Evolutionary conservation across 192 early-diverging fungal species (phyloP), one percentile per base, ranked within the genome.

Genomic region (Rhizophlyctis rosea): DNA sequence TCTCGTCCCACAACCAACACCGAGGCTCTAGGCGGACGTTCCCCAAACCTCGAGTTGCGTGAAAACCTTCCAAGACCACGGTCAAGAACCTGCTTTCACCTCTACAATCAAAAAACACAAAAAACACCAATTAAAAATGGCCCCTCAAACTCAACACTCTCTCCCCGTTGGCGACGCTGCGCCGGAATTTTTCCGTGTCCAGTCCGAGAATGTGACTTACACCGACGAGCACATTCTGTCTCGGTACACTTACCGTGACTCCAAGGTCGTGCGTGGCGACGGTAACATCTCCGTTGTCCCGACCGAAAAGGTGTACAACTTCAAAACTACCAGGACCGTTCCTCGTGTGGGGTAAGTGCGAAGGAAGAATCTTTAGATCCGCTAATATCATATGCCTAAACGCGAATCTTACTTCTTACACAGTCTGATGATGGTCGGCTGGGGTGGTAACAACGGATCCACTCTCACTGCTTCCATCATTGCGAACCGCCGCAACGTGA

Each of bases 361-460:
- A n/a, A n/a, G n/a, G n/a, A n/a, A n/a, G n/a, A n/a, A n/a, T n/a
- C n/a, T n/a, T n/a, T n/a, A n/a, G n/a, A n/a, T n/a, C n/a, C 52
- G 35, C 32, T 59, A 57, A 58, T 51, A 52, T 27, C 1, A 28
- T 34, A 39, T 48, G 16, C n/a, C 48, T 13, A 25, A 29, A 65
- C 2, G 18, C 31, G 50, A 18, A 4, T 47, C 28, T 34, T 3
- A n/a, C 44, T 23, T 48, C 21, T 30, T 49, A 47, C 21, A 25
- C 73, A 91, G 93, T 64, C 80, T 99, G 49, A 97, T 99, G 96
- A 88, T 99, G 75, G 94, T 99, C 68, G 96, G 96, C 31, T 95
- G 93, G 93, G 96, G 94, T 68, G 96, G 96, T 68, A 99, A 99
- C 91, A 98, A 98, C 79, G 96, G 96, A 57, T 91, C 93, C 57